Percentiles rank a stretch among this genome's conserved stretches.
These are phyloP conservation scores for Rubia peregrina DNA, from an alignment of 305 asterid species.

Conservation along the genomic window DNA sequence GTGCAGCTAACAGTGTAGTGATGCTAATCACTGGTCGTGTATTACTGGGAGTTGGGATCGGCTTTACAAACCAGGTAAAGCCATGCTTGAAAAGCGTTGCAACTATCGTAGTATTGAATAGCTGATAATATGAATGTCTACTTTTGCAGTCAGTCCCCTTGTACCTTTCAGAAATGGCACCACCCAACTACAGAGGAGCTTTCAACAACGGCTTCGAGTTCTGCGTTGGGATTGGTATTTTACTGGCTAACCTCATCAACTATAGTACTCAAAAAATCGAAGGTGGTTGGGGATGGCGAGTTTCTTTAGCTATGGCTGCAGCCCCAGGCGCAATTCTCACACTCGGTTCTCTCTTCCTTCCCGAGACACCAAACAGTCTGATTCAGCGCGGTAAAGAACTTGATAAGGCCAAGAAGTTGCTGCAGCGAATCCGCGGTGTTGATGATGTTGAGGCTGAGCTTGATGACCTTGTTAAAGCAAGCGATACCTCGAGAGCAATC, in stretches of 20 bases:
- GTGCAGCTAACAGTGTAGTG: constrained; percentile 1
- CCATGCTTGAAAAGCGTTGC: no score
- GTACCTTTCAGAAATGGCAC: constrained; percentile 37
- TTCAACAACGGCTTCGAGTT: constrained; percentile 20
- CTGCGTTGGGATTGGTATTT: constrained; percentile 20
- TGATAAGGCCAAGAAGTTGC: constrained; percentile 18
- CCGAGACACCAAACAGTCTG: constrained; percentile 33
- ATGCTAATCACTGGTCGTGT: constrained; percentile 9
- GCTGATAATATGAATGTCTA: background rate
- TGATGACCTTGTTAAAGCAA: constrained; percentile 28
- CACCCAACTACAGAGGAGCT: constrained; percentile 28
- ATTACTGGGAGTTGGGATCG: constrained; percentile 12
- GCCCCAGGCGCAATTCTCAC: constrained; percentile 23
- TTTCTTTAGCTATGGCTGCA: constrained; percentile 30
- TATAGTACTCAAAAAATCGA: constrained; percentile 24
- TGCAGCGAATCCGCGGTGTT: constrained; percentile 26
- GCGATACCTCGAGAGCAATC: constrained; percentile 13
- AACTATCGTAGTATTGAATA: no score
- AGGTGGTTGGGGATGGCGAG: constrained; percentile 35
- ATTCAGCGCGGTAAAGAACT: constrained; percentile 15
- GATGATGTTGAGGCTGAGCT: constrained; percentile 25
- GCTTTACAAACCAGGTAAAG: constrained; percentile 7
- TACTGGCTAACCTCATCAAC: constrained; percentile 24
- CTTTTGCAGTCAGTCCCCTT: constrained; percentile 28
- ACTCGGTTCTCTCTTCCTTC: constrained; percentile 27